These are phyloP conservation scores for Alisma plantagoaquatica DNA, from an alignment of 106 monocot genomes.

Conservation along the genomic window DNA sequence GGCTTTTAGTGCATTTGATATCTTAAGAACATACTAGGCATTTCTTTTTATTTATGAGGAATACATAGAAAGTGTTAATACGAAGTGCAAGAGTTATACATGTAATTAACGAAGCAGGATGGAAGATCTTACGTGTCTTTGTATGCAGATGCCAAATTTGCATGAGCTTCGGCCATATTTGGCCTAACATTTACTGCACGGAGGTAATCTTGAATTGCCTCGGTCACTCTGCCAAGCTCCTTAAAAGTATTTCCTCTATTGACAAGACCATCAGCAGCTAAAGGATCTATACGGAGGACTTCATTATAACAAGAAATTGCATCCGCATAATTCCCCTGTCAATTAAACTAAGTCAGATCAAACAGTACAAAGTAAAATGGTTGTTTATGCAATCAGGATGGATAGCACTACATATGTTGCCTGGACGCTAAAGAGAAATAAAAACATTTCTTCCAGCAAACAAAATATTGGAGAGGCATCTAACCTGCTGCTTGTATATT, in stretches of 20 bases:
- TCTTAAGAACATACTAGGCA: too few species aligned
- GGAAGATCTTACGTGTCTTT: constrained; percentile 96
- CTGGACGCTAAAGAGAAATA: too few species aligned
- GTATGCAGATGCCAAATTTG: constrained; percentile 94
- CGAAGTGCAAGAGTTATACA: too few species aligned
- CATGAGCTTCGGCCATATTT: constrained; percentile 97
- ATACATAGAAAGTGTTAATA: too few species aligned
- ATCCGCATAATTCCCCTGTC: constrained; percentile 83
- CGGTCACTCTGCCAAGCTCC: constrained; percentile 87
- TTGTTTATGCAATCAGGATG: too few species aligned
- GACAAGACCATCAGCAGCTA: constrained; percentile 92
- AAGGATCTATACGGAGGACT: constrained; percentile 91
- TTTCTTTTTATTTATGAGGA: too few species aligned
- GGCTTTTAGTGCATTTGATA: too few species aligned
- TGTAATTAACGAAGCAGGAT: too few species aligned
- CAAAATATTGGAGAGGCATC: too few species aligned
- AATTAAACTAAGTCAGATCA: neutral
- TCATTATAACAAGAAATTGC: constrained; percentile 94
- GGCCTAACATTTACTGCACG: constrained; percentile 74
- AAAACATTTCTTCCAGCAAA: too few species aligned
- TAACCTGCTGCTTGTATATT: constrained; percentile 96
- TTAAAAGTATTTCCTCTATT: constrained; percentile 97
- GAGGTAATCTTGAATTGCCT: constrained; percentile 94
- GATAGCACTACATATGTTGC: too few species aligned
- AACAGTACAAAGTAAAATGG: too few species aligned